Conservation (phyloP, 2,329 filamentous ascomycete genomes). For the Lachnellula willkommii region DNA sequence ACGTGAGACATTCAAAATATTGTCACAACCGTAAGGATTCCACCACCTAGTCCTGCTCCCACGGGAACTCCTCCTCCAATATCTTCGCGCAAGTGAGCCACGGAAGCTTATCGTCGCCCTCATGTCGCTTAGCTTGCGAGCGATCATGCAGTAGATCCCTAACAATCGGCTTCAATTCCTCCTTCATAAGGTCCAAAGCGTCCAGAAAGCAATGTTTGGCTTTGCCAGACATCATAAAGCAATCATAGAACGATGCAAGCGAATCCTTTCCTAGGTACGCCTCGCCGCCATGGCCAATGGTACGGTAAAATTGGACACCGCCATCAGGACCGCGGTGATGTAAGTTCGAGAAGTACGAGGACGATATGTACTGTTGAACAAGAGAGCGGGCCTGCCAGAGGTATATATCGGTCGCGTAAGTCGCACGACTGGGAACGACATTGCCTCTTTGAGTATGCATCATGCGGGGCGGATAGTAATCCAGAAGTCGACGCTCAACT, state of each 20-base stretch:
- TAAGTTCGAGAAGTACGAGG: constrained; percentile 8
- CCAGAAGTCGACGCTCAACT: constrained; percentile 19
- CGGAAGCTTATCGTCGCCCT: neutral
- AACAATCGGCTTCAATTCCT: constrained; percentile 15
- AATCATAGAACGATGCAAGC: constrained; percentile 12
- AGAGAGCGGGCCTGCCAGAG: constrained; percentile 24
- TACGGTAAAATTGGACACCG: constrained; percentile 24
- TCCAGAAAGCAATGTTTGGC: constrained; percentile 7
- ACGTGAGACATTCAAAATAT: neutral
- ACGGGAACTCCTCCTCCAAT: constrained; percentile 56
- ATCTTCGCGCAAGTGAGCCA: constrained; percentile 60
- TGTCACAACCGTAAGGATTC: neutral
- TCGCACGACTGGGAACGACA: constrained; percentile 20
- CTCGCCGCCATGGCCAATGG: constrained; percentile 11
- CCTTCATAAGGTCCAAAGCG: constrained; percentile 14
- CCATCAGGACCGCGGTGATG: constrained; percentile 24
- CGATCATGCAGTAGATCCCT: constrained; percentile 14
- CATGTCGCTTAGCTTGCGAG: constrained; percentile 6
- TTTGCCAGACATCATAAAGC: constrained; percentile 21
- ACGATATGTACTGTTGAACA: constrained; percentile 22
- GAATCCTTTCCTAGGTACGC: constrained; percentile 13
- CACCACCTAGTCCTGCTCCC: constrained; percentile 32
- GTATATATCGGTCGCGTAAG: constrained; percentile 28
- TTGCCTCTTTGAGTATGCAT: constrained; percentile 11
- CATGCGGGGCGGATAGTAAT: constrained; percentile 22